These are phyloP conservation scores for Suillus occidentalis DNA, from an alignment of 768 basidiomycete genomes.

Conservation along the genomic window DNA sequence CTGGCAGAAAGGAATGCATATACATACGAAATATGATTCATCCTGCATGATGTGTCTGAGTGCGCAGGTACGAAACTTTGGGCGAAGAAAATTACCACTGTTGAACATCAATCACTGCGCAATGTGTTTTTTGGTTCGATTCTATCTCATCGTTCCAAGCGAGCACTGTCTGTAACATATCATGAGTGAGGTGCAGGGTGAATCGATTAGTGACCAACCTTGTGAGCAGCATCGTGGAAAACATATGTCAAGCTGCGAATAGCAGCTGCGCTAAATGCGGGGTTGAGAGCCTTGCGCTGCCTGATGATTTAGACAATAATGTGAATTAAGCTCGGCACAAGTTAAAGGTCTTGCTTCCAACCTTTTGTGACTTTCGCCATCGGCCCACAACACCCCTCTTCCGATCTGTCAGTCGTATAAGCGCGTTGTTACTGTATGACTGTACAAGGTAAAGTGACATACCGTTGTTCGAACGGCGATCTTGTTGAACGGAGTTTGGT, in stretches of 20 bases:
- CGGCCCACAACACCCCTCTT: conserved; percentile 31
- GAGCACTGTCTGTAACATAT: background rate
- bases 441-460: conserved; percentile 8
- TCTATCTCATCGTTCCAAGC: background rate
- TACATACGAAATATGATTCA: background rate
- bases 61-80: background rate
- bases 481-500: conserved; percentile 36
- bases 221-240: conserved; percentile 53
- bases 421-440: background rate
- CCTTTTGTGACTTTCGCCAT: conserved; percentile 22
- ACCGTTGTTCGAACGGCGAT: conserved; percentile 43
- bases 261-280: conserved; percentile 53
- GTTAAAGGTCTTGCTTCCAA: background rate
- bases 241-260: conserved; percentile 46
- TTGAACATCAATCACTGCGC: background rate
- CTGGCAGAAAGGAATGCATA: background rate
- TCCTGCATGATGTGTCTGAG: background rate
- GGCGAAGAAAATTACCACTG: background rate
- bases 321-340: background rate
- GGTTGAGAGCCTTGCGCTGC: conserved; percentile 50
- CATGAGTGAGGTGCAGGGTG: background rate
- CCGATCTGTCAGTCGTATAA: conserved; percentile 15
- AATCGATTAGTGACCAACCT: conserved; percentile 30
- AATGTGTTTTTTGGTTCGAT: background rate
- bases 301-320: conserved; percentile 20